phyloP scores from a whole-genome alignment of 192 early-diverging fungal genomes.

The Entrophospora sp. region DNA sequence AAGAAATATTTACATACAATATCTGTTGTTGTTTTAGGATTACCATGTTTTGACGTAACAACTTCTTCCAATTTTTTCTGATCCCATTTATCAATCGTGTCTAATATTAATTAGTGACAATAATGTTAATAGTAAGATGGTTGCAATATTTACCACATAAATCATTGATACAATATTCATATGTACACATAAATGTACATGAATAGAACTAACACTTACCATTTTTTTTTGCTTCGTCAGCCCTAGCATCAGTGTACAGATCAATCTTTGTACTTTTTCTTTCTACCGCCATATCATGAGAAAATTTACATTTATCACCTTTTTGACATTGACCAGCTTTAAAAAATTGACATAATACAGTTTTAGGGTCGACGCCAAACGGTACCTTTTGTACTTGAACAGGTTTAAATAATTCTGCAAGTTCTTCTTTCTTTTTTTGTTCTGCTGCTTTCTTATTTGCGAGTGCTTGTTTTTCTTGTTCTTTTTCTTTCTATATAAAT shows the following conservation, averaged over 20 bases:
- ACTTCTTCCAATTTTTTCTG: slow-evolving; percentile 85
- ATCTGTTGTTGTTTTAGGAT: slow-evolving; percentile 79
- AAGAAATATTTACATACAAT: slow-evolving; percentile 99
- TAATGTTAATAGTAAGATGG: no score
- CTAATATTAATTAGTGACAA: no score
- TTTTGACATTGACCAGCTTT: slow-evolving; percentile 88
- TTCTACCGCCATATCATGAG: slow-evolving; percentile 85
- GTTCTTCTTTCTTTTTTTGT: slow-evolving; percentile 82
- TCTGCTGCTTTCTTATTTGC: slow-evolving; percentile 67
- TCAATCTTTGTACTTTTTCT: slow-evolving; percentile 89
- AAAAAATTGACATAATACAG: slow-evolving; percentile 86
- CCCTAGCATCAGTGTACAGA: slow-evolving; percentile 83
- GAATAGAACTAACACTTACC: background rate
- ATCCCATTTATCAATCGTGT: slow-evolving; percentile 97
- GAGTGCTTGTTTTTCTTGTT: slow-evolving; percentile 52
- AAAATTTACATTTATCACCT: slow-evolving; percentile 93
- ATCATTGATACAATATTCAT: no score
- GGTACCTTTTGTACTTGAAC: slow-evolving; percentile 87
- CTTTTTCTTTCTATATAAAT: slow-evolving; percentile 46
- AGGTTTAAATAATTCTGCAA: slow-evolving; percentile 86
- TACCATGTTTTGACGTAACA: slow-evolving; percentile 64
- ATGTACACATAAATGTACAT: background rate
- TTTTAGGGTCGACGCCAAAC: slow-evolving; percentile 95
- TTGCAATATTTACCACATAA: no score
- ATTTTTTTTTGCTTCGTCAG: slow-evolving; percentile 46